Conservation (phyloP, 2,329 filamentous ascomycete species). For the Acrocalymma vagum region DNA sequence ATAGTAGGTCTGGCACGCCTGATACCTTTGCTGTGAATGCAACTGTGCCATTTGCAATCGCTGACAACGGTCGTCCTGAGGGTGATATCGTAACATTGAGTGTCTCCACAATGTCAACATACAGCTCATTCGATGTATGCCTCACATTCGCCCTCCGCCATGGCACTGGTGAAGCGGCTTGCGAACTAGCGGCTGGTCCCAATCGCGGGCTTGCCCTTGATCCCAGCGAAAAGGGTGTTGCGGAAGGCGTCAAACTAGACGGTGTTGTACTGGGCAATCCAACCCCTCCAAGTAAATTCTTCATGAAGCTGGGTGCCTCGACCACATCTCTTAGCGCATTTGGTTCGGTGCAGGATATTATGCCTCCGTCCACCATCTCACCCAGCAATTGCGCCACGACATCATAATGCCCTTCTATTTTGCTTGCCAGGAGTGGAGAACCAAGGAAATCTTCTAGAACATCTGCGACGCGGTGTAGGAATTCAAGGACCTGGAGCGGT, state of each 20-base stretch:
- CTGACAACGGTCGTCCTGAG: slow-evolving; percentile 85
- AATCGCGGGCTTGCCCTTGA: slow-evolving; percentile 32
- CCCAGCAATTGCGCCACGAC: slow-evolving; percentile 90
- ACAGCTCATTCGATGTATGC: slow-evolving; percentile 96
- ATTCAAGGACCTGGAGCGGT: slow-evolving; percentile 89
- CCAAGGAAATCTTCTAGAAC: slow-evolving; percentile 94
- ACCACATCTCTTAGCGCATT: slow-evolving; percentile 92
- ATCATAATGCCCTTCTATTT: slow-evolving; percentile 91
- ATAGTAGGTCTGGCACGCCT: slow-evolving; percentile 87
- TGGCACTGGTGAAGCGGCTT: slow-evolving; percentile 67
- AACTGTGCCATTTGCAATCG: slow-evolving; percentile 89
- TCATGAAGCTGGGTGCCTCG: slow-evolving; percentile 89
- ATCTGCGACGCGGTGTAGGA: slow-evolving; percentile 92
- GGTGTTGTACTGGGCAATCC: slow-evolving; percentile 70
- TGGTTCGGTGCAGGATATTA: slow-evolving; percentile 88
- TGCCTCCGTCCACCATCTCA: slow-evolving; percentile 95
- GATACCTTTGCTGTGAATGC: slow-evolving; percentile 96
- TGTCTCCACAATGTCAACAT: slow-evolving; percentile 94
- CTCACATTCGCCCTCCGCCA: slow-evolving; percentile 93
- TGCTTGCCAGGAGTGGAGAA: slow-evolving; percentile 82
- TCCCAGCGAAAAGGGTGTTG: slow-evolving; percentile 38
- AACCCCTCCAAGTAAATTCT: slow-evolving; percentile 87
- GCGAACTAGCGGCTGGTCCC: slow-evolving; percentile 32
- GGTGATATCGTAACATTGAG: slow-evolving; percentile 88
- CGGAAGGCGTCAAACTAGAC: slow-evolving; percentile 35